Evolutionary conservation across 768 basidiomycete species (phyloP).

Genomic region (Nidula microcarpa): DNA sequence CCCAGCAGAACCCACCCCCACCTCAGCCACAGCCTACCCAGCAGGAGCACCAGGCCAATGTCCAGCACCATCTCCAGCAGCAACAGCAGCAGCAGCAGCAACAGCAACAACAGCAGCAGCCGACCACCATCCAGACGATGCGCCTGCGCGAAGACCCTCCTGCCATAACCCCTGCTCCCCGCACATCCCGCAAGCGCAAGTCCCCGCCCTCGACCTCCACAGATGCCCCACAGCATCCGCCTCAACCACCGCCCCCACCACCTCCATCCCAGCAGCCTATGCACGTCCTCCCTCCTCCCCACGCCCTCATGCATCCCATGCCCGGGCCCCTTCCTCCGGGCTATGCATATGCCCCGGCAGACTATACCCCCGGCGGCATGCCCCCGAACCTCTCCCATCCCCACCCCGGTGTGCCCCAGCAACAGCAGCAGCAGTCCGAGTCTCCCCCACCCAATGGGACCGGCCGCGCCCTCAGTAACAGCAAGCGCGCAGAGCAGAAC

Average conservation of each 20-base stretch:
- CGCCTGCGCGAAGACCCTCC: conserved; percentile 62
- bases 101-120: conserved; percentile 10
- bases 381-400: conserved; percentile 17
- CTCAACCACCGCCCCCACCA: conserved; percentile 19
- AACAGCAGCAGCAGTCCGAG: conserved; percentile 23
- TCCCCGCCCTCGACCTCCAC: conserved; percentile 44
- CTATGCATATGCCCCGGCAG: conserved; percentile 45
- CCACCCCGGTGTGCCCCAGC: conserved; percentile 17
- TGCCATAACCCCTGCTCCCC: conserved; percentile 39
- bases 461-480: conserved; percentile 65
- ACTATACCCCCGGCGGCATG: conserved; percentile 55
- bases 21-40: conserved; percentile 8
- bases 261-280: conserved; percentile 34
- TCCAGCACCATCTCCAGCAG: background rate
- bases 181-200: conserved; percentile 64
- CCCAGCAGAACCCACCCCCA: conserved; percentile 10
- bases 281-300: conserved; percentile 53
- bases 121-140: conserved; percentile 32
- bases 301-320: conserved; percentile 49
- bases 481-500: conserved; percentile 92
- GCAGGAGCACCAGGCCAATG: background rate
- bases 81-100: conserved; percentile 13
- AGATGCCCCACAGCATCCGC: conserved; percentile 27
- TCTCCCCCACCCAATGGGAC: conserved; percentile 21
- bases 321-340: conserved; percentile 43